phyloP scores from a whole-genome alignment of 768 basidiomycete species.

The Lactarius sanguifluus region DNA sequence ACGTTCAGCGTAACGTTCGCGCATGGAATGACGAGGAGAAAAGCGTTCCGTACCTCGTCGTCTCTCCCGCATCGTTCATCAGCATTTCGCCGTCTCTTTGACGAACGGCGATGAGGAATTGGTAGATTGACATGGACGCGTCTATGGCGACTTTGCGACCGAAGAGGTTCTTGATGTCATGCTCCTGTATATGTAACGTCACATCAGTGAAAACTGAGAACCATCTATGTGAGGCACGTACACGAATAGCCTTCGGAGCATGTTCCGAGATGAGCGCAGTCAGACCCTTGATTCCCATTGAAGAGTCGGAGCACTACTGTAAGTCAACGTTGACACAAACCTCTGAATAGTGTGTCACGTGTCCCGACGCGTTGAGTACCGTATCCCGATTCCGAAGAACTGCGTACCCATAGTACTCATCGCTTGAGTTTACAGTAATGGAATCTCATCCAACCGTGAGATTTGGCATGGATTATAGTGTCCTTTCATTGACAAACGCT shows the following conservation, averaged over 20 bases:
- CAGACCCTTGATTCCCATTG: conserved; percentile 94
- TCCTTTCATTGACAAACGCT: background rate
- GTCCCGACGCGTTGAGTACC: background rate
- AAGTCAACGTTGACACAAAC: no score
- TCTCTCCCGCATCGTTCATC: conserved; percentile 96
- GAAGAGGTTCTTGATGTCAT: conserved; percentile 96
- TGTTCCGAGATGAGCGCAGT: conserved; percentile 87
- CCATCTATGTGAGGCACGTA: conserved; percentile 24
- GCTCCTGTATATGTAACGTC: conserved; percentile 49
- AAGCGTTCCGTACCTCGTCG: conserved; percentile 58
- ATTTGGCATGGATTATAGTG: no score
- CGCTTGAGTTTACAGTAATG: no score
- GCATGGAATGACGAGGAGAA: background rate
- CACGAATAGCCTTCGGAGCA: conserved; percentile 78
- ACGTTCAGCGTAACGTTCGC: no score
- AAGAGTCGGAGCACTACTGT: no score
- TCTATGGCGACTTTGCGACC: conserved; percentile 98
- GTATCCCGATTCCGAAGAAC: no score
- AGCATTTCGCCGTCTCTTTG: conserved; percentile 96
- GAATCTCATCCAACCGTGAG: conserved; percentile 16
- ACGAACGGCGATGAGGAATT: conserved; percentile 96
- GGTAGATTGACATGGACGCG: conserved; percentile 96
- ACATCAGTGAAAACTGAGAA: conserved; percentile 2
- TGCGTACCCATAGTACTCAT: no score
- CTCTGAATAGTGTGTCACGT: background rate